Evolutionary conservation across 306 rosid species (phyloP), one percentile per base, ranked within the genome.

Genomic region (Psophocarpus tetragonolobus): DNA sequence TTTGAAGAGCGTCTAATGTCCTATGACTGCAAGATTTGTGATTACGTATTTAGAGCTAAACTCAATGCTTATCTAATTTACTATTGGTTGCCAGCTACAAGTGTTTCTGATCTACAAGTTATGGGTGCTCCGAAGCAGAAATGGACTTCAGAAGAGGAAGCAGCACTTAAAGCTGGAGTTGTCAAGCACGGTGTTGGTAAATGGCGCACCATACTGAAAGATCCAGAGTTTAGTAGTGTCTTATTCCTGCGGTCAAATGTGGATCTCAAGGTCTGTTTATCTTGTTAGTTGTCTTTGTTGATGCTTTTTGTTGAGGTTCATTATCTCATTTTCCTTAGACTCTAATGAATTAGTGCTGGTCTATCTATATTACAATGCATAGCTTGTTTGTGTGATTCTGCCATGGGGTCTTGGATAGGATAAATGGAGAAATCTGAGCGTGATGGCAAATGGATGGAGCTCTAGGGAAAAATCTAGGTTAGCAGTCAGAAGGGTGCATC

Each of bases 61-160:
- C 54, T 77, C 1, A 17, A 42, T 61, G 30, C 42, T 73, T 73
- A 74, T 75, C 24, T 27, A 18, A 23, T 44, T 32, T 32, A 62
- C 71, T 62, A 32, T 26, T 76, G 90, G 35, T 36, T 70, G 29
- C 87, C 81, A 86, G 89, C 68, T 41, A 76, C 78, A 74, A 61
- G 76, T 32, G 63, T 38, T 58, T 50, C n/a, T 74, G 42, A 74
- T 78, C 67, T 75, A 68, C 81, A 67, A 65, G 51, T 51, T 30
- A 95, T 91, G 99, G 99, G 99, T 65, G 99, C 97, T 87, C 99
- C 99, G 21, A 95, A 95, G 90, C 98, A 95, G 83, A 95, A 95
- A 78, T 92, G 98, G 99, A 92, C 97, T 0, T 58, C 81, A 23
- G 97, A 92, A 84, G 99, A 95, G 84, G 99, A 95, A 88, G 78